Evolutionary conservation across 1,284 basidiomycete species (phyloP).

Genomic region (Ustilago vetiveriae): DNA sequence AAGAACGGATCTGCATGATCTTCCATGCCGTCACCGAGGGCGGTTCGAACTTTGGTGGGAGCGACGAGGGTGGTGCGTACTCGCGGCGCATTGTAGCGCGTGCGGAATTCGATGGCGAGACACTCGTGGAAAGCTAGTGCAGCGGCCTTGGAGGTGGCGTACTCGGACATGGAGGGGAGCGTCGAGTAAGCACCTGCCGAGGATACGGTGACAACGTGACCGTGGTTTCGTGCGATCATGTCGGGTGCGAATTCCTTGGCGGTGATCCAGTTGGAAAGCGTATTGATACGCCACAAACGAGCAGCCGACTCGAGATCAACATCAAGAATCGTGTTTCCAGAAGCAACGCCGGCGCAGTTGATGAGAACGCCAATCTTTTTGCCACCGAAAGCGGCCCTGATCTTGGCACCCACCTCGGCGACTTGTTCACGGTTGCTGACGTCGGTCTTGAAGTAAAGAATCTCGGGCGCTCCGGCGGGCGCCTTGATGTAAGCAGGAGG

Average conservation of each 20-base stretch:
- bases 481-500: constrained; percentile 58
- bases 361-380: constrained; percentile 58
- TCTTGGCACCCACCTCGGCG: constrained; percentile 50
- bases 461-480: constrained; percentile 59
- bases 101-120: constrained; percentile 58
- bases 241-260: constrained; percentile 62
- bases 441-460: constrained; percentile 64
- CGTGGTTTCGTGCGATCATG: constrained; percentile 63
- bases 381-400: constrained; percentile 42
- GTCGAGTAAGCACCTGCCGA: constrained; percentile 57
- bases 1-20: constrained; percentile 61
- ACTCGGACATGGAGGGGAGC: constrained; percentile 60
- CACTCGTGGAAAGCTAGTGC: constrained; percentile 64
- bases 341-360: constrained; percentile 64
- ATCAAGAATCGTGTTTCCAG: constrained; percentile 56
- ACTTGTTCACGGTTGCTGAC: constrained; percentile 58
- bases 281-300: constrained; percentile 62
- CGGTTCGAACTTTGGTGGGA: constrained; percentile 65
- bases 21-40: constrained; percentile 63
- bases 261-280: constrained; percentile 60
- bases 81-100: constrained; percentile 56
- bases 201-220: constrained; percentile 63
- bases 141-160: constrained; percentile 61
- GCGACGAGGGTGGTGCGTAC: constrained; percentile 62
- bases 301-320: constrained; percentile 43